Conservation (phyloP, 495 filamentous ascomycete genomes). For the Cudoniella acicularis region DNA sequence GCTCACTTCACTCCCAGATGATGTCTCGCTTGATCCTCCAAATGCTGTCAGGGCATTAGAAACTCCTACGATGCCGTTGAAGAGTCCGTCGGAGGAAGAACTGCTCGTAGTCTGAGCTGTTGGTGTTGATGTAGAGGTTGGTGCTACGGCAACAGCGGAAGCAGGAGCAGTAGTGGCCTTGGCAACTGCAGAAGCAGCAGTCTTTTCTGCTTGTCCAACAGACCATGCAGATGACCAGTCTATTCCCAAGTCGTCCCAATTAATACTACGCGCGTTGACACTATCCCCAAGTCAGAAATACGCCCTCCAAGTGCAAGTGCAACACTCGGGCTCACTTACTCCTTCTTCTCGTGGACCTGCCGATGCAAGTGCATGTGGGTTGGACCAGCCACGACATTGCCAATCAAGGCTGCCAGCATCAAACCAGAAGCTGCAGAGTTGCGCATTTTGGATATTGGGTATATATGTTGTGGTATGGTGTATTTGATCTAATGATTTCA, state of each 20-base stretch:
- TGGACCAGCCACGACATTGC: constrained; percentile 26
- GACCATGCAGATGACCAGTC: constrained; percentile 23
- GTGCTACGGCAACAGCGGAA: too few relatives aligned
- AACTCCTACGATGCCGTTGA: constrained; percentile 8
- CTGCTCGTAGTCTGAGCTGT: background rate
- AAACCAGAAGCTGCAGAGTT: constrained; percentile 19
- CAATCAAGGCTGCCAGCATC: constrained; percentile 23
- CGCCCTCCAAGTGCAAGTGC: background rate
- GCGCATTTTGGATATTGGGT: constrained; percentile 18
- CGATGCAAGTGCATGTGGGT: constrained; percentile 22
- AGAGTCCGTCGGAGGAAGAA: background rate
- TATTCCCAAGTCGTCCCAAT: constrained; percentile 25
- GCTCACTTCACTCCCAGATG: constrained; percentile 30
- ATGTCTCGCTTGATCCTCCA: constrained; percentile 2
- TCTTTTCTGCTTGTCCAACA: constrained; percentile 9
- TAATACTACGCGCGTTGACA: constrained; percentile 18
- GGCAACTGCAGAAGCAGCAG: background rate
- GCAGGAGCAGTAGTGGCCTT: constrained; percentile 6
- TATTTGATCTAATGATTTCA: background rate
- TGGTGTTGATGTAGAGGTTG: too few relatives aligned
- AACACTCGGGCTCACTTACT: constrained; percentile 9
- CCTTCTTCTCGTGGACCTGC: constrained; percentile 23
- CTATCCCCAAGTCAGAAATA: background rate
- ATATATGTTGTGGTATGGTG: background rate
- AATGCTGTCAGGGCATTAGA: constrained; percentile 12